phyloP scores from a whole-genome alignment of 331 rosid species.

The Quercus phellos region DNA sequence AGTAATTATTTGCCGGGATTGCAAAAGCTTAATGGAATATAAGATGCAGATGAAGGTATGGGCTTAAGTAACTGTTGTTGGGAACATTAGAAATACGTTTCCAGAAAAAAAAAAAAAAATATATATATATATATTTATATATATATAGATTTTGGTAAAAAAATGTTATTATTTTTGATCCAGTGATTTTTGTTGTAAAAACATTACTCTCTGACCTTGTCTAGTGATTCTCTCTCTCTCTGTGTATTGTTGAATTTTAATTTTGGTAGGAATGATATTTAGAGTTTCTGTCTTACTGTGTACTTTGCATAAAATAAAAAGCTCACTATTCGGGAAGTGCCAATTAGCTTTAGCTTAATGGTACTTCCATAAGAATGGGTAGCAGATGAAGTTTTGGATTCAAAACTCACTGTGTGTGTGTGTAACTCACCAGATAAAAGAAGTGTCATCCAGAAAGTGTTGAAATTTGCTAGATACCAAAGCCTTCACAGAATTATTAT shows the following conservation, averaged over 20 bases:
- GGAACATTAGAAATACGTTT: not conserved
- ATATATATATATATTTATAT: too few relatives aligned
- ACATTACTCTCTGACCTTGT: too few relatives aligned
- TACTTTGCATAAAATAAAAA: not conserved
- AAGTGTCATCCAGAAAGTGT: not conserved
- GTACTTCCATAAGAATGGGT: too few relatives aligned
- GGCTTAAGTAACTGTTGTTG: slow-evolving; percentile 6
- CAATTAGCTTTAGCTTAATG: too few relatives aligned
- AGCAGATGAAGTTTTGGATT: too few relatives aligned
- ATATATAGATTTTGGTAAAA: too few relatives aligned
- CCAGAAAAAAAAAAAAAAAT: too few relatives aligned
- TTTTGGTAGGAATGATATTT: not conserved
- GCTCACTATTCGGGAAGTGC: not conserved
- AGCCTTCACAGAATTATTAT: not conserved
- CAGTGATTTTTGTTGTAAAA: not conserved
- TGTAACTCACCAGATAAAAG: too few relatives aligned
- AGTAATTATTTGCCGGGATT: slow-evolving; percentile 70
- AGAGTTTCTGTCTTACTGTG: not conserved
- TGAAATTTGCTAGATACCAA: not conserved
- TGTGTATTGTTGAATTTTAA: not conserved
- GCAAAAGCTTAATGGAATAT: slow-evolving; percentile 47
- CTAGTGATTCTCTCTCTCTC: not conserved
- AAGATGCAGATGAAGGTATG: slow-evolving; percentile 49
- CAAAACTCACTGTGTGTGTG: too few relatives aligned
- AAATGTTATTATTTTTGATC: not conserved